Evolutionary conservation across 108 stramenopile species (phyloP).

Genomic region (Hondaea fermentalgiana): DNA sequence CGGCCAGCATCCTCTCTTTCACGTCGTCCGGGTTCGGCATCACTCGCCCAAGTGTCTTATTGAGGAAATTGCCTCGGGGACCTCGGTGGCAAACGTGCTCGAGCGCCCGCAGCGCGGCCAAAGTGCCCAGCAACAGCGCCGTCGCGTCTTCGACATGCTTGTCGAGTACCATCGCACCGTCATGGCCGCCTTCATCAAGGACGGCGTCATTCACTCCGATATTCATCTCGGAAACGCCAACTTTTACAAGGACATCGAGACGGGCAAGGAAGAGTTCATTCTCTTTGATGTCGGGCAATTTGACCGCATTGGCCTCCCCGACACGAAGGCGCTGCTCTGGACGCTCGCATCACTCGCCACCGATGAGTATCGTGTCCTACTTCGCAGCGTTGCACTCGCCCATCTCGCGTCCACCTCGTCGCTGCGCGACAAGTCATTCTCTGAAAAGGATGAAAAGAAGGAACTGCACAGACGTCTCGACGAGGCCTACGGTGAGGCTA

Average conservation of each 20-base stretch:
- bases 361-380: not conserved
- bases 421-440: not conserved
- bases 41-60: conserved; percentile 9
- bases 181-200: not conserved
- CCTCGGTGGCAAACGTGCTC: not conserved
- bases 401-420: not conserved
- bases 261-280: not conserved
- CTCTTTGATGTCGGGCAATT: conserved; percentile 1
- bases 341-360: not conserved
- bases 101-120: not conserved
- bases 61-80: not conserved
- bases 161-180: not conserved
- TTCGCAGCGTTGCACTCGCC: not conserved
- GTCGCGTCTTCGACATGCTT: not conserved
- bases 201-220: conserved; percentile 14
- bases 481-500: not conserved
- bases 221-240: conserved; percentile 9
- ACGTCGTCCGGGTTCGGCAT: not conserved
- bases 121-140: not conserved
- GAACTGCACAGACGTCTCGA: not conserved
- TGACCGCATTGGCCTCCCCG: not conserved
- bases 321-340: not conserved
- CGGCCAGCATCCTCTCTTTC: conserved; percentile 1
- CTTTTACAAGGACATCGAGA: not conserved
- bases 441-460: not conserved